A percentile compares a stretch with the other conserved stretches of the same genome.
Conservation (phyloP, 2,329 filamentous ascomycete genomes). For the Ophiostoma sp. region DNA sequence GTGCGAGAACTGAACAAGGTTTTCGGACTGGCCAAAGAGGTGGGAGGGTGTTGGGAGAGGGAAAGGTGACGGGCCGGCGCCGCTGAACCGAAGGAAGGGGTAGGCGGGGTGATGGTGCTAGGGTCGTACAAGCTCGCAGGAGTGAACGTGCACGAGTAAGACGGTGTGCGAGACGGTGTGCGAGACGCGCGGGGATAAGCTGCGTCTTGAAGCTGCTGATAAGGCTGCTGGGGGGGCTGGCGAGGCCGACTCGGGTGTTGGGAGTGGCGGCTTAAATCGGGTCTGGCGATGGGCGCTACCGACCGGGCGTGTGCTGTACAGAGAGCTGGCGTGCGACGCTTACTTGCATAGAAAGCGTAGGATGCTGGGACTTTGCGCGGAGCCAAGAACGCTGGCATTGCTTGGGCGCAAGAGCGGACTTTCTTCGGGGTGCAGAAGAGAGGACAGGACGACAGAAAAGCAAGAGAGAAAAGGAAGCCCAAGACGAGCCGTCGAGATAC, state of each 20-base stretch:
- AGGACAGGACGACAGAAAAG: not conserved
- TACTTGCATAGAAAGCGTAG: constrained; percentile 16
- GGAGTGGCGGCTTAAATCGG: constrained; percentile 25
- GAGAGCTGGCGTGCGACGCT: constrained; percentile 20
- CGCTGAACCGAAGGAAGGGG: constrained; percentile 14
- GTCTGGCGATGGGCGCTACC: constrained; percentile 21
- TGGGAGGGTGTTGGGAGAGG: not conserved
- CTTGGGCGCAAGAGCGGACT: not conserved
- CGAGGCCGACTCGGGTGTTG: not conserved
- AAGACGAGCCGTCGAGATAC: not conserved
- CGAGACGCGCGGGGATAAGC: constrained; percentile 1
- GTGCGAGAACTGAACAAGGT: not conserved
- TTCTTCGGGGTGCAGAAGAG: not conserved
- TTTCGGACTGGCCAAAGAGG: constrained; percentile 19
- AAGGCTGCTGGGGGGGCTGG: not conserved
- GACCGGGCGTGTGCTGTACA: constrained; percentile 17
- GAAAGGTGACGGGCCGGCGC: constrained; percentile 19
- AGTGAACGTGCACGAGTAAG: not conserved
- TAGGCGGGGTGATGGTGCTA: constrained; percentile 14
- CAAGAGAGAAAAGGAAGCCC: not conserved
- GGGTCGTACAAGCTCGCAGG: constrained; percentile 3
- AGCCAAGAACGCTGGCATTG: constrained; percentile 20
- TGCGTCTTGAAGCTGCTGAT: constrained; percentile 9
- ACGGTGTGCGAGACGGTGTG: not conserved
- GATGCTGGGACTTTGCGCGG: constrained; percentile 14